Evolutionary conservation across 2,329 filamentous ascomycete species (phyloP), one percentile per base, ranked within the genome.

Genomic region (Aureobasidium musti): DNA sequence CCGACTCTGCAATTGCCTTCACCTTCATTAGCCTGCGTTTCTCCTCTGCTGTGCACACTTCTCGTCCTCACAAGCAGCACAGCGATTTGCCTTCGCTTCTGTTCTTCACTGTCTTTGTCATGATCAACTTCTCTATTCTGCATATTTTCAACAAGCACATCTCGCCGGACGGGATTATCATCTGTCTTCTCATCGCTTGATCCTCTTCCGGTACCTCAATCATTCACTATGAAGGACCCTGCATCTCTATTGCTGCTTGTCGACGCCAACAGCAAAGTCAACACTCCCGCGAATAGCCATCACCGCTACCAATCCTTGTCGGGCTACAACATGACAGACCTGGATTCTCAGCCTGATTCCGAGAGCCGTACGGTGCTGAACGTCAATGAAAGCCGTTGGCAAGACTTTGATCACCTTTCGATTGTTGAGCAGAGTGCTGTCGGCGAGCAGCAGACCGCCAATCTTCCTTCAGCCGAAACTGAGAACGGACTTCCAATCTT

Each of bases 161-260:
- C 57, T 61, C 43, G 57, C 57, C 26, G 28, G 57, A 49, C 57
- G 43, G 49, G 57, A 35, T 28, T 17, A 2, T 17, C 23, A n/a
- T 11, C 45, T 7, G 3, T 23, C n/a, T 50, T 41, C 33, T 41
- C n/a, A n/a, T n/a, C n/a, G n/a, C n/a, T n/a, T n/a, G n/a, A n/a
- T n/a, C 21, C 41, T 41, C 14, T 41, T 39, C 14, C 13, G 6
- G 4, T 50, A 8, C 21, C n/a, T 41, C 30, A 21, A 11, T 14
- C 17, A 5, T 19, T 61, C 21, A 30, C 5, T 6, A 63, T 63
- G 59, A 60, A 26, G 19, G 28, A 26, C 19, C 23, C 14, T 11
- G 11, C 41, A 35, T 60, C 56, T 14, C 19, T 21, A 5, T 11
- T 63, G 13, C 13, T 11, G 23, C 21, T 23, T 11, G 59, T 33